Base-by-base conservation (phyloP, 2,329 filamentous ascomycete genomes). In the Neocucurbitaria cava region DNA sequence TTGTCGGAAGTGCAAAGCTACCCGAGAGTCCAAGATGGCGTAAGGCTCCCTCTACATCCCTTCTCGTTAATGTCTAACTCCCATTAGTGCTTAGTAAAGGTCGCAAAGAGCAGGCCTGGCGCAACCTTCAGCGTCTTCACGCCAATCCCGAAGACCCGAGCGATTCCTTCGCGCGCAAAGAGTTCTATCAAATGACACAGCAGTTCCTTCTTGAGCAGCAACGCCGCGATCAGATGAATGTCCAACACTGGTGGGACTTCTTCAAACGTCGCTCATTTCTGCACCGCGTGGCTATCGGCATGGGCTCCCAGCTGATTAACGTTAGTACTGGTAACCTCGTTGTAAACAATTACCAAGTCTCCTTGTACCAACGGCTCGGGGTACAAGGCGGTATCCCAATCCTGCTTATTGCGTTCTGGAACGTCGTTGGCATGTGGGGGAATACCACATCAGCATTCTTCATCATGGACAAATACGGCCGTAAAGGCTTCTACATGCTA, bases 281-380 rank as follows among this genome's bases (percentile, higher is more conserved):
- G 28, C 28, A 31, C 13, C 28, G 28, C 11, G 28, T 31, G 3
- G 28, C 28, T 31, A 31, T 31, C 28, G 28, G 28, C 28, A 31
- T 31, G 28, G 28, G 28, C 28, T 6, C 28, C 28, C 28, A 31
- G 28, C 28, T 31, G 8, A 31, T 31, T 11, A 31, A 31, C 28
- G 28, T 31, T 11, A 31, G 28, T 31, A 31, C 28, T 11, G 28
- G 28, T 11, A 31, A 31, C 28, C 28, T 31, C 28, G 28, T 31
- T 31, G 28, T 31, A 11, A 31, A 31, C 28, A 31, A 62, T 41
- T 62, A 62, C 38, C 57, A 60, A 33, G 51, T 51, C 11, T 42
- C 48, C 10, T 52, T 62, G 7, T 62, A 61, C 35, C 46, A 63
- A 26, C 31, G 59, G 7, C 39, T 63, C 9, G 59, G 59, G 4